Conservation (phyloP, 805 yeast species). For the Barnettozyma sucrosica region DNA sequence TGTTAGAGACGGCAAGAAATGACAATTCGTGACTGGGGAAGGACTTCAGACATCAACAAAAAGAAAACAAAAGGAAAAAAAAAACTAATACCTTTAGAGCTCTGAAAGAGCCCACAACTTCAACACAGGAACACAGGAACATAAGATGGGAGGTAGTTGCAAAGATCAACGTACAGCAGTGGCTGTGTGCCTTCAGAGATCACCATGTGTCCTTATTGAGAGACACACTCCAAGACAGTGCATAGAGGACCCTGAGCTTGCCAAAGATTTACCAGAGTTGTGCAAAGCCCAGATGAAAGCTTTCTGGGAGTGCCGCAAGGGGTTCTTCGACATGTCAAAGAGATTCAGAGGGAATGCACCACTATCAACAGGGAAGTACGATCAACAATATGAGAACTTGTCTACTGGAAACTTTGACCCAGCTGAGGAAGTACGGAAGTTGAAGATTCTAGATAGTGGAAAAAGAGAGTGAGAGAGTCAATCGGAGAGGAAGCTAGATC, state of each 20-base stretch:
- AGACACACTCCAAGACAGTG: slow-evolving; percentile 89
- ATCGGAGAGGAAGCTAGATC: background rate
- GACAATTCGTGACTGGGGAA: too few species aligned
- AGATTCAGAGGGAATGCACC: slow-evolving; percentile 94
- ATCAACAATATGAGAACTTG: slow-evolving; percentile 75
- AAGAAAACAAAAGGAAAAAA: background rate
- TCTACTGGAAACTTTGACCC: slow-evolving; percentile 81
- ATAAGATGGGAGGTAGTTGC: slow-evolving; percentile 64
- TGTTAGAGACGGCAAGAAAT: background rate
- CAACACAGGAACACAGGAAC: background rate
- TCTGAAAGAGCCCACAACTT: background rate
- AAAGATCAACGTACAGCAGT: slow-evolving; percentile 92
- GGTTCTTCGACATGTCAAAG: slow-evolving; percentile 86
- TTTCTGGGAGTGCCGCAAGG: slow-evolving; percentile 85
- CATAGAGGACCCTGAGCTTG: slow-evolving; percentile 70
- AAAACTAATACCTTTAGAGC: slow-evolving; percentile 3
- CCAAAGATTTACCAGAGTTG: slow-evolving; percentile 75
- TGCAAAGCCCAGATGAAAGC: slow-evolving; percentile 82
- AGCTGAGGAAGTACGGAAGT: slow-evolving; percentile 68
- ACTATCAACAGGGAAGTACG: slow-evolving; percentile 85
- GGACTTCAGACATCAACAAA: background rate
- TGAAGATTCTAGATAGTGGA: slow-evolving; percentile 53
- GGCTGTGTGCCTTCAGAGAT: slow-evolving; percentile 90
- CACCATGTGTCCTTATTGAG: slow-evolving; percentile 91
- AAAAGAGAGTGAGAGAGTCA: slow-evolving; percentile 29